Conservation (phyloP, 2,329 filamentous ascomycete genomes). For the Pezicula radicicola region DNA sequence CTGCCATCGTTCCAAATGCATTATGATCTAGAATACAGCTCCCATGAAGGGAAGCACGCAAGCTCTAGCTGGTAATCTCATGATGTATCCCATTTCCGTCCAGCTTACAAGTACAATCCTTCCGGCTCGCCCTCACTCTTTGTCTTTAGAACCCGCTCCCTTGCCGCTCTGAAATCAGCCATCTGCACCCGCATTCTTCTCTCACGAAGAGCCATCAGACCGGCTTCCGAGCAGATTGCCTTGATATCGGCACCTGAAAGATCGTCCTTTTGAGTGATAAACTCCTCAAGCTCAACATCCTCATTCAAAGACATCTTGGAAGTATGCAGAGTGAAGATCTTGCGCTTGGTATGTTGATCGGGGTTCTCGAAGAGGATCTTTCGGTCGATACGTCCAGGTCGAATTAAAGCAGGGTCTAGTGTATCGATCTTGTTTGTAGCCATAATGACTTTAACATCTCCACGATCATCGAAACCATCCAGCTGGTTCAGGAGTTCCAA, state of each 20-base stretch:
- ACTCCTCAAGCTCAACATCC: slow-evolving; percentile 98
- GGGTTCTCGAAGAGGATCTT: slow-evolving; percentile 79
- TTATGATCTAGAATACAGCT: slow-evolving; percentile 26
- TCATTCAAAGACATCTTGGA: slow-evolving; percentile 97
- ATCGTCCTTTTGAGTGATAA: slow-evolving; percentile 98
- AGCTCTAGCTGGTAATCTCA: slow-evolving; percentile 8
- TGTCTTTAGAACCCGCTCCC: slow-evolving; percentile 93
- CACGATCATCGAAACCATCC: slow-evolving; percentile 97
- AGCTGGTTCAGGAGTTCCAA: slow-evolving; percentile 96
- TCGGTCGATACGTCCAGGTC: slow-evolving; percentile 95
- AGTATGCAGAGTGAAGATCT: slow-evolving; percentile 98
- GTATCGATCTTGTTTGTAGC: slow-evolving; percentile 99
- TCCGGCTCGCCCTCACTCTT: slow-evolving; percentile 99
- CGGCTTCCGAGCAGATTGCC: slow-evolving; percentile 96
- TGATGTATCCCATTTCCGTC: not conserved
- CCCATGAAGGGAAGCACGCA: slow-evolving; percentile 18
- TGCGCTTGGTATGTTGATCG: slow-evolving; percentile 86
- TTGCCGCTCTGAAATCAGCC: slow-evolving; percentile 91
- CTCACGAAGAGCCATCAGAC: slow-evolving; percentile 89
- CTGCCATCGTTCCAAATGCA: slow-evolving; percentile 2
- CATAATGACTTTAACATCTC: slow-evolving; percentile 99
- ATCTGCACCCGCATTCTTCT: slow-evolving; percentile 98
- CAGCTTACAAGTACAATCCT: slow-evolving; percentile 87
- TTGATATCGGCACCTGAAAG: slow-evolving; percentile 97
- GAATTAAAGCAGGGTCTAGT: slow-evolving; percentile 91